phyloP scores from a whole-genome alignment of 331 rosid genomes.

The Acacia concinna region DNA sequence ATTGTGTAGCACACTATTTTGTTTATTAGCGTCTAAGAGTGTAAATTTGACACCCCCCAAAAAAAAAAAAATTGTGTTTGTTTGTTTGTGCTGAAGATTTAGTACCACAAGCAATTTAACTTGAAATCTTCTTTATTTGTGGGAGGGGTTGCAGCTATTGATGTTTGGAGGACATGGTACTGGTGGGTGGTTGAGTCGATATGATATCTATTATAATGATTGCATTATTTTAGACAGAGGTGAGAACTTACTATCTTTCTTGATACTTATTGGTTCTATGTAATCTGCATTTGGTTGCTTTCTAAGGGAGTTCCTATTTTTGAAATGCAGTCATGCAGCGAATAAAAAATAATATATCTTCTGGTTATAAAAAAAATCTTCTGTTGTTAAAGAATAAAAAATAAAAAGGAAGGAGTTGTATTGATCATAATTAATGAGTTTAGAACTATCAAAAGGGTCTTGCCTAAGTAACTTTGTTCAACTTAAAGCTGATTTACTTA shows the following conservation, averaged over 20 bases:
- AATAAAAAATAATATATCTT: neutral
- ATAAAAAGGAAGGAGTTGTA: neutral
- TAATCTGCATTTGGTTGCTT: neutral
- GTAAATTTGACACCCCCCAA: neutral
- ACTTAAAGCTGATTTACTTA: constrained; percentile 21
- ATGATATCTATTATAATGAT: constrained; percentile 88
- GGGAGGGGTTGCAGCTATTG: constrained; percentile 57
- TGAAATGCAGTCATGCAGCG: neutral
- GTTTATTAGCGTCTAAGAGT: neutral
- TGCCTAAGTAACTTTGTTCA: constrained; percentile 15
- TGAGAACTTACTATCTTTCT: constrained; percentile 50
- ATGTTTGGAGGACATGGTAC: constrained; percentile 99
- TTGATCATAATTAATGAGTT: neutral
- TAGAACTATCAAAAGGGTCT: constrained; percentile 4
- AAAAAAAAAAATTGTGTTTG: neutral
- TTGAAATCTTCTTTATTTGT: constrained; percentile 32
- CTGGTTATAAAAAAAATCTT: too few relatives aligned
- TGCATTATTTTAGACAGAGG: constrained; percentile 87
- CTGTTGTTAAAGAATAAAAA: neutral
- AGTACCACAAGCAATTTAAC: neutral
- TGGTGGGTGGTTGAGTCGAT: constrained; percentile 99
- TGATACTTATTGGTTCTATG: neutral
- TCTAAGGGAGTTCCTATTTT: neutral
- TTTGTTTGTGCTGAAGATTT: constrained; percentile 18
- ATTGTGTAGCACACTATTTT: neutral